Base-by-base conservation (phyloP, 78 protist species). In the Dictyostelium citrinum region DNA sequence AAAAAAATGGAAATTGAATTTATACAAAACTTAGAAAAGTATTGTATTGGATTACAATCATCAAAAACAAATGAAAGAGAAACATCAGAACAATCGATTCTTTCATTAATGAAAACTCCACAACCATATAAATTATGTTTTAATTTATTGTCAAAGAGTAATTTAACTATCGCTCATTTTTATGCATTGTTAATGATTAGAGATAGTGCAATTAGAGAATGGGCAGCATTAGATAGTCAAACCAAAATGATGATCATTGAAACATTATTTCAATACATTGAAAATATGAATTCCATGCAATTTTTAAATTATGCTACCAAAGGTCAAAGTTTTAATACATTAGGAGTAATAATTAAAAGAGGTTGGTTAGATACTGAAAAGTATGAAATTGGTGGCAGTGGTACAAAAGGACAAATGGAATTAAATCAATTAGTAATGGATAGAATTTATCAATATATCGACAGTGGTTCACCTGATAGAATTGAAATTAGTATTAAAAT, bases 351-450 rank as follows among this genome's bases (percentile, higher is more conserved):
- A 17, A n/a, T n/a, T 22, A 88, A 88, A 75, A 70, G 93, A 11
- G 39, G 84, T 17, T 88, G 93, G 93, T 14, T 88, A 29, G 93
- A 88, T 46, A 58, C 27, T 12, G 93, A 88, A 9, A 76, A 55
- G 17, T 88, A 33, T 35, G 41, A 29, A 20, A 61, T 31, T 8
- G 37, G 27, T 3, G 5, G 8, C 7, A 10, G 27, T n/a, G n/a
- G n/a, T n/a, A n/a, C n/a, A 11, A 24, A 14, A 16, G 31, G 35
- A 24, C 72, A 64, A 64, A 55, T 60, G 61, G 45, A 29, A 8
- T 7, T 58, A 10, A 46, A 64, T 29, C 74, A 74, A 35, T 16
- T 78, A 2, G 22, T 35, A 1, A 78, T 33, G 67, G 93, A 88
- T 17, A 22, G 29, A 22, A 41, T 46, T 17, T 78, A 39, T 22